Evolutionary conservation across 163 green algal genomes (phyloP).

Genomic region (Botryococcus braunii): DNA sequence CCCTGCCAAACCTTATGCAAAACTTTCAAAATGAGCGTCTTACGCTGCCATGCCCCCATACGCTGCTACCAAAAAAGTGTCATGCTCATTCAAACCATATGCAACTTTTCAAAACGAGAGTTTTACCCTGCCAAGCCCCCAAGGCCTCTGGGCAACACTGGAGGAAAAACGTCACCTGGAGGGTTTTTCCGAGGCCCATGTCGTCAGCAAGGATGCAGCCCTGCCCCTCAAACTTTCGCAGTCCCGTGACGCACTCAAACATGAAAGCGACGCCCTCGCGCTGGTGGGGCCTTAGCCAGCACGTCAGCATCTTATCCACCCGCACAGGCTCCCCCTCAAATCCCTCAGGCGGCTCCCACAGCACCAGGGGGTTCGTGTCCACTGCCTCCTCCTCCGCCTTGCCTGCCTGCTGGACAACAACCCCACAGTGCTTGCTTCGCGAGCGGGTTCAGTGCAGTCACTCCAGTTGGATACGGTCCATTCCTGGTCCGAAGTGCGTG

Average conservation of each 20-base stretch:
- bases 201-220: constrained; percentile 97
- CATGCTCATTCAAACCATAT: too few species aligned
- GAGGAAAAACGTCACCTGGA: too few species aligned
- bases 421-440: not conserved
- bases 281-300: constrained; percentile 90
- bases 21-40: too few species aligned
- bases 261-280: constrained; percentile 96
- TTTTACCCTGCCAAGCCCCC: too few species aligned
- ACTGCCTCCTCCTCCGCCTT: constrained; percentile 42
- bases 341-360: constrained; percentile 66
- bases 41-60: too few species aligned
- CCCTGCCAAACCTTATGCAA: too few species aligned
- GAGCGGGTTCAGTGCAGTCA: not conserved
- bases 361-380: constrained; percentile 63
- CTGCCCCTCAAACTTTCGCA: constrained; percentile 57
- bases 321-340: constrained; percentile 32
- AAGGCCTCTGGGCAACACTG: too few species aligned
- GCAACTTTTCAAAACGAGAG: too few species aligned
- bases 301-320: constrained; percentile 85
- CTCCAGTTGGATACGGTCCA: not conserved
- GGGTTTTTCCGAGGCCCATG: constrained; percentile 94
- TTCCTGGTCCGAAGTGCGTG: not conserved
- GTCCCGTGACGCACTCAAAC: constrained; percentile 95
- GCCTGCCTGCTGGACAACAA: not conserved
- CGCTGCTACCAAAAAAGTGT: too few species aligned